Conservation (phyloP, 306 rosid species). For the Gastrolobium villosum region DNA sequence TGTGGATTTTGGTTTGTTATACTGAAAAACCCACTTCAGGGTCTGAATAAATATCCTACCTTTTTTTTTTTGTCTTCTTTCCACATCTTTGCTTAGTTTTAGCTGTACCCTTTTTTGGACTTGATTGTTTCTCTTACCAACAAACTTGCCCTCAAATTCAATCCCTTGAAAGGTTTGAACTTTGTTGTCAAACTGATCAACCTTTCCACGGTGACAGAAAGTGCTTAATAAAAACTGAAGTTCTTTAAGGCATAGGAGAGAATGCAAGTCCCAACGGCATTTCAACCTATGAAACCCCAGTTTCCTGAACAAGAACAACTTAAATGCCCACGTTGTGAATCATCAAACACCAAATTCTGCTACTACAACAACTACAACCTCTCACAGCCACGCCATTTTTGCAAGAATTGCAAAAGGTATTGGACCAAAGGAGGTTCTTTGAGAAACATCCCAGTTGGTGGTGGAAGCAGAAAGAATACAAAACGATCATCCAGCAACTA, state of each 20-base stretch:
- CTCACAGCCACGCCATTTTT: conserved; percentile 97
- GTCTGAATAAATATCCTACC: conserved; percentile 44
- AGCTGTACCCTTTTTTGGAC: neutral
- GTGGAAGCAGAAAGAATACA: conserved; percentile 82
- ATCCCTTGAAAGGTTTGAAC: neutral
- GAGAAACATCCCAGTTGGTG: conserved; percentile 91
- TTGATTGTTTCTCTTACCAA: neutral
- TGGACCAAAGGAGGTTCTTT: conserved; percentile 98
- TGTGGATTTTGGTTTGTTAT: conserved; percentile 40
- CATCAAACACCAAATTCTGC: conserved; percentile 90
- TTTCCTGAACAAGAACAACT: conserved; percentile 92
- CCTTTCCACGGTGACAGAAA: neutral
- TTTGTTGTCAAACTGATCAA: conserved; percentile 20
- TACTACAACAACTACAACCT: conserved; percentile 98
- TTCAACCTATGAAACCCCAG: conserved; percentile 65
- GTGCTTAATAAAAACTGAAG: conserved; percentile 12
- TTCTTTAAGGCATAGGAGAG: neutral
- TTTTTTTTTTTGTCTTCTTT: conserved; percentile 52
- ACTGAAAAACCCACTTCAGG: conserved; percentile 31
- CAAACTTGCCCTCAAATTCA: neutral
- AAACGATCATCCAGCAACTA: conserved; percentile 57
- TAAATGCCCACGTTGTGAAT: conserved; percentile 91
- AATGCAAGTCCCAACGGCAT: conserved; percentile 77
- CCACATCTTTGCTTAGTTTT: too few species aligned
- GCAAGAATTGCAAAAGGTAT: conserved; percentile 90